Evolutionary conservation across 352 stramenopile species (phyloP).

Genomic region (Globisporangium parvum): DNA sequence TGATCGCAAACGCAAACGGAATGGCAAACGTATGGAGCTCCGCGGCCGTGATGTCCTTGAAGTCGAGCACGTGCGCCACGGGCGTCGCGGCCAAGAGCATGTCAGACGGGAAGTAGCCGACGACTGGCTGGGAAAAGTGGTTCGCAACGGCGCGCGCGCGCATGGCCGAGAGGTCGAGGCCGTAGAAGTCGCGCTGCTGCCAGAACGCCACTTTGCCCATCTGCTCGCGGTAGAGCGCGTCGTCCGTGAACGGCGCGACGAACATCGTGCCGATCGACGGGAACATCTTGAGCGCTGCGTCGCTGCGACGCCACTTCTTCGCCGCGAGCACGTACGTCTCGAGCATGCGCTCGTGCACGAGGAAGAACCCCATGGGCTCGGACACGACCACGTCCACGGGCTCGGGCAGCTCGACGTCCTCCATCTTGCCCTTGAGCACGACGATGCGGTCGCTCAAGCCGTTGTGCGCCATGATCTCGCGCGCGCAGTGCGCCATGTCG

Average conservation of each 20-base stretch:
- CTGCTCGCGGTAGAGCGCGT: conserved; percentile 91
- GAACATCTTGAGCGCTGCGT: conserved; percentile 90
- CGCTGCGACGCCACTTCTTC: conserved; percentile 91
- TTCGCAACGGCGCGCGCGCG: conserved; percentile 94
- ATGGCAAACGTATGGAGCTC: conserved; percentile 89
- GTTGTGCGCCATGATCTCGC: conserved; percentile 93
- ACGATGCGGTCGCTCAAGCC: conserved; percentile 93
- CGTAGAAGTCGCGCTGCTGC: conserved; percentile 96
- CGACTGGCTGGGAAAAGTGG: conserved; percentile 95
- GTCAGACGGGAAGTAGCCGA: conserved; percentile 89
- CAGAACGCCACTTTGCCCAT: conserved; percentile 92
- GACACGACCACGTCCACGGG: conserved; percentile 98
- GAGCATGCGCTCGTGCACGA: conserved; percentile 99
- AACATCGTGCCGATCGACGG: conserved; percentile 97
- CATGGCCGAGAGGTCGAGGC: conserved; percentile 93
- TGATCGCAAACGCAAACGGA: conserved; percentile 84
- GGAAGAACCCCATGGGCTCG: conserved; percentile 99
- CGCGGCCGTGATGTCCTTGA: conserved; percentile 62
- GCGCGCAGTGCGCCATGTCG: conserved; percentile 96
- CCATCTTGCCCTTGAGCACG: conserved; percentile 97
- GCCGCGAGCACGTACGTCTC: conserved; percentile 95
- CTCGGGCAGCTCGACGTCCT: conserved; percentile 94
- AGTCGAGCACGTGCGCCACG: conserved; percentile 82
- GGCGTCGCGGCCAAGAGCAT: conserved; percentile 57
- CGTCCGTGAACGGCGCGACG: conserved; percentile 92